Evolutionary conservation across 768 basidiomycete genomes (phyloP).

Genomic region (Tylopilus rubrobrunneus): DNA sequence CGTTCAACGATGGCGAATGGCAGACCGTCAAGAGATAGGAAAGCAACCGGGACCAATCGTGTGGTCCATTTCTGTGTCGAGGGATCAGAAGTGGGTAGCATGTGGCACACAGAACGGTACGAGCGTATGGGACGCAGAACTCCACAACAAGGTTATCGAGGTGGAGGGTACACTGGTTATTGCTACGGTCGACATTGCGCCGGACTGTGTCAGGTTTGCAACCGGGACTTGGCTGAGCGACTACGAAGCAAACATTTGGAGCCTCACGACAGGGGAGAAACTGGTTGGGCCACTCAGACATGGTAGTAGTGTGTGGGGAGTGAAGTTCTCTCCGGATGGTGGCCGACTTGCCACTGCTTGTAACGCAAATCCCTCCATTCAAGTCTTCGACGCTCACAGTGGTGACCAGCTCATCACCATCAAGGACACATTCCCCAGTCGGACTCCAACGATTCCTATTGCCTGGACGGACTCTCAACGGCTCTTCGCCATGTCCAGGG

Average conservation of each 20-base stretch:
- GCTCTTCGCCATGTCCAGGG: background rate
- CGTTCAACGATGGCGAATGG: background rate
- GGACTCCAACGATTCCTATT: background rate
- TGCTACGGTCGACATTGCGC: background rate
- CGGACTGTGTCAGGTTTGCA: background rate
- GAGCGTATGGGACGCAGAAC: background rate
- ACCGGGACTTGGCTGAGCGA: background rate
- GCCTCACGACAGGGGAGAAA: background rate
- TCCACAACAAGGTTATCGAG: too few relatives aligned
- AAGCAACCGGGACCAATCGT: too few relatives aligned
- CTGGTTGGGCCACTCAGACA: background rate
- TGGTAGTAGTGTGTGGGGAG: background rate
- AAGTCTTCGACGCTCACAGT: background rate
- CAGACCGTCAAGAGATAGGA: background rate
- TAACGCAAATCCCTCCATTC: background rate
- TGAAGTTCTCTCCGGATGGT: background rate
- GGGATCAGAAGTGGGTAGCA: background rate
- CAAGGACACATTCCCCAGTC: accelerated
- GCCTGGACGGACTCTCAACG: background rate
- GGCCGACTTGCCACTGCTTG: background rate
- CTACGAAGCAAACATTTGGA: background rate
- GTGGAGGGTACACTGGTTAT: background rate
- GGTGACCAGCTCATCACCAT: background rate
- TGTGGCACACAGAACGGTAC: background rate
- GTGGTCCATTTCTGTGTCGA: background rate